A percentile compares a stretch with the other conserved stretches of the same genome.
Evolutionary conservation across 352 stramenopile species (phyloP).

Genomic region (Phytophthora hibernalis): DNA sequence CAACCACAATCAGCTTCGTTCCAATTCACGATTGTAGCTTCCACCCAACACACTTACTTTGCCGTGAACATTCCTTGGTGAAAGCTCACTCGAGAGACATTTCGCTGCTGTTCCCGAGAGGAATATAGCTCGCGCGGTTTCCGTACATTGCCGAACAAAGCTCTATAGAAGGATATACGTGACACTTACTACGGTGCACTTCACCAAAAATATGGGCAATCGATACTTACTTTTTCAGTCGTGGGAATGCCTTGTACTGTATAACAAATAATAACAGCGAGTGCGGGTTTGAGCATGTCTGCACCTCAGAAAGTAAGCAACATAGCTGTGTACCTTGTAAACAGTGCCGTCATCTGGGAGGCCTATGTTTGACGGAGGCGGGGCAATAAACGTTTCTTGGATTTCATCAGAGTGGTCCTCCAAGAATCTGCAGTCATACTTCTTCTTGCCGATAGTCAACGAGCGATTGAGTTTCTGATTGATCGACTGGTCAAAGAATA

Average conservation of each 20-base stretch:
- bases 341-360: conserved; percentile 79
- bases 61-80: conserved; percentile 75
- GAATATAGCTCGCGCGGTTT: conserved; percentile 80
- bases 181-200: background rate
- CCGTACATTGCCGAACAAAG: conserved; percentile 75
- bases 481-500: conserved; percentile 90
- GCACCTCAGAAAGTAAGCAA: background rate
- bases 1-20: conserved; percentile 8
- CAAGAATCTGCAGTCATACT: conserved; percentile 86
- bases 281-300: background rate
- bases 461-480: conserved; percentile 88
- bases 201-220: background rate
- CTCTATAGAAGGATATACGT: conserved; percentile 27
- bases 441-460: conserved; percentile 79
- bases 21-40: background rate
- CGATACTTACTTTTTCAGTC: conserved; percentile 74
- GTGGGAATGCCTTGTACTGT: conserved; percentile 83
- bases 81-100: conserved; percentile 76
- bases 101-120: conserved; percentile 75
- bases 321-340: conserved; percentile 60
- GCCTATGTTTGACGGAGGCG: conserved; percentile 79
- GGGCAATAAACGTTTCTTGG: conserved; percentile 85
- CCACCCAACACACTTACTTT: conserved; percentile 43
- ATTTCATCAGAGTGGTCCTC: conserved; percentile 78
- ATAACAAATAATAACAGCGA: conserved; percentile 5